Base-by-base conservation (phyloP, 2,329 filamentous ascomycete species). In the Aspergillus amoenus region DNA sequence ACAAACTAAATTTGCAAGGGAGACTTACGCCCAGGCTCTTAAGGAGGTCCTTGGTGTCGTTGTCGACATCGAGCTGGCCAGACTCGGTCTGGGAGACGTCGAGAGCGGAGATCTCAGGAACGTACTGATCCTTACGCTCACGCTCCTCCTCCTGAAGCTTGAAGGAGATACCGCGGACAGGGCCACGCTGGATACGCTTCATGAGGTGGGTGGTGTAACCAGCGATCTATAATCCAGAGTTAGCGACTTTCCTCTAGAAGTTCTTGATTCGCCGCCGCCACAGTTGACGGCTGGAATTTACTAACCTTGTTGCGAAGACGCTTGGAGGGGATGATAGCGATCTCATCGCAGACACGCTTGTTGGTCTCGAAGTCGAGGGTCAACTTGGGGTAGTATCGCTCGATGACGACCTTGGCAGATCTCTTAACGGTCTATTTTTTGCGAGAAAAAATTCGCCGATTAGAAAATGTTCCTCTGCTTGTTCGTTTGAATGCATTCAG, bases 71-170 rank as follows among this genome's bases (percentile, higher is more conserved):
- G 73, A 99, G 86, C 81, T 93, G 88, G 75, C 94, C 94, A 76
- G 83, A 89, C 84, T 97, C 94, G 78, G 86, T 61, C 86, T 96
- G 91, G 76, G 89, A 88, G 84, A 97, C 96, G 86, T 99, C 94
- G 78, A 99, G 90, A 76, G 94, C 94, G 61, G 95, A 99, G 72
- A 99, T 86, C 84, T 99, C 94, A 76, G 94, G 94, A 68, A 99
- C 94, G 85, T 97, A 99, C 86, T 99, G 94, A 85, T 99, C 94
- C 90, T 99, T 99, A 80, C 94, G 90, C 85, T 99, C 94, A 87
- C 94, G 91, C 89, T 99, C 94, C 86, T 99, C 94, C 85, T 99
- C 94, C 84, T 99, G 94, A 62, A 99, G 91, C 88, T 99, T 99
- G 93, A 99, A 99, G 81, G 95, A 99, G 83, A 99, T 99, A 85